Evolutionary conservation across 192 early-diverging fungal species (phyloP).

Genomic region (Dimargaris verticillata): DNA sequence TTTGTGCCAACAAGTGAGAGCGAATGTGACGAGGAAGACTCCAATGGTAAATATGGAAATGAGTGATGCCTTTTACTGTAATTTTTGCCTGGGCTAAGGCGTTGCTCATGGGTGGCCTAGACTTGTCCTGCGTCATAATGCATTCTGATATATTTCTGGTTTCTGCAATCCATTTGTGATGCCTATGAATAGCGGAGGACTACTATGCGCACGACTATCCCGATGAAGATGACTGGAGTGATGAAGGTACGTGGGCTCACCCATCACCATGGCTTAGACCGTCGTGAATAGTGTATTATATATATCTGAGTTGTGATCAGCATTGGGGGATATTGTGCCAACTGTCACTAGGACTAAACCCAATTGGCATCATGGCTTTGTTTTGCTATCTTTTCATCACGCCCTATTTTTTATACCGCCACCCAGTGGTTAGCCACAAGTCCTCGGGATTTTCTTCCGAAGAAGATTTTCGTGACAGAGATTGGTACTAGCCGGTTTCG

Average conservation of each 20-base stretch:
- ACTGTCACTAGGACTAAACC: too few relatives aligned
- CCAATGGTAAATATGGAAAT: conserved; percentile 26
- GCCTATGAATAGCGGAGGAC: conserved; percentile 40
- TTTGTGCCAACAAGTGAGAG: conserved; percentile 17
- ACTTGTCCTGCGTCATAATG: conserved; percentile 16
- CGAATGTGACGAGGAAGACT: conserved; percentile 38
- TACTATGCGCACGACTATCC: conserved; percentile 69
- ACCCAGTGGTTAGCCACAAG: too few relatives aligned
- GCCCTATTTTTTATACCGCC: too few relatives aligned
- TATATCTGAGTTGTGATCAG: too few relatives aligned
- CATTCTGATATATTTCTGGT: conserved; percentile 14
- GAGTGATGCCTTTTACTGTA: not conserved
- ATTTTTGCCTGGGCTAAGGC: not conserved
- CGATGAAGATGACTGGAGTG: conserved; percentile 27
- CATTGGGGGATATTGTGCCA: too few relatives aligned
- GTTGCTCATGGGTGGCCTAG: not conserved
- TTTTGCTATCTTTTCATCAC: too few relatives aligned
- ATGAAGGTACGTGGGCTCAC: conserved; percentile 2
- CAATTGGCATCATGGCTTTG: too few relatives aligned
- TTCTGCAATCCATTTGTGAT: conserved; percentile 15
- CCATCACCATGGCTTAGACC: too few relatives aligned
- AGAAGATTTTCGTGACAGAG: too few relatives aligned
- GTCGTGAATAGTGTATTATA: too few relatives aligned
- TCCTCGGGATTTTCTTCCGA: too few relatives aligned
- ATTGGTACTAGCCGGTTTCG: too few relatives aligned